Evolutionary conservation across 169 alveolate species (phyloP).

Genomic region (Eimeria sp.): DNA sequence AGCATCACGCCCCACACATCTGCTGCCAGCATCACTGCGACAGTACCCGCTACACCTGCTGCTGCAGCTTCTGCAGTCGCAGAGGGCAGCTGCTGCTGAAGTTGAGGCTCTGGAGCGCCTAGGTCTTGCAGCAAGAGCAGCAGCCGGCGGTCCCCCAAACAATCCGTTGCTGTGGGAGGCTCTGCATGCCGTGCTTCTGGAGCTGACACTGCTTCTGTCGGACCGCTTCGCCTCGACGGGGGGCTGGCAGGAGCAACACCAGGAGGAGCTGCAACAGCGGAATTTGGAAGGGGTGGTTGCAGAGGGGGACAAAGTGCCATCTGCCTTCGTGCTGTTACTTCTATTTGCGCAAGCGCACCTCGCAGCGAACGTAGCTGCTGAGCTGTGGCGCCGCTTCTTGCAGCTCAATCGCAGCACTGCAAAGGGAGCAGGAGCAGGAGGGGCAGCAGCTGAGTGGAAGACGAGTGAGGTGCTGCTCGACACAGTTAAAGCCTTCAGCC

Average conservation of each 20-base stretch:
- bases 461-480: constrained; percentile 15
- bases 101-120: constrained; percentile 65
- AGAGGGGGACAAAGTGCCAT: constrained; percentile 72
- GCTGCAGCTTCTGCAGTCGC: constrained; percentile 80
- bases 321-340: constrained; percentile 44
- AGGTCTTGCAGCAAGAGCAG: constrained; percentile 77
- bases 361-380: constrained; percentile 61
- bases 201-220: constrained; percentile 73
- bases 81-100: constrained; percentile 75
- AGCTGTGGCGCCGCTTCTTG: constrained; percentile 59
- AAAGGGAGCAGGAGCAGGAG: not conserved
- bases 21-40: constrained; percentile 69
- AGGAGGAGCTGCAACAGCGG: not conserved
- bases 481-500: constrained; percentile 55
- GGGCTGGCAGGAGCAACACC: constrained; percentile 24
- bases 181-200: constrained; percentile 62
- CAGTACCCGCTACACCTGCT: constrained; percentile 76
- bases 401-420: not conserved
- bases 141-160: constrained; percentile 70
- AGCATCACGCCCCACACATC: constrained; percentile 48
- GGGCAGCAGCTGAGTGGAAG: not conserved
- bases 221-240: constrained; percentile 71
- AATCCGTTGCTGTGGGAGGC: constrained; percentile 77
- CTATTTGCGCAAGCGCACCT: constrained; percentile 58
- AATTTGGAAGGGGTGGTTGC: constrained; percentile 24